These are phyloP conservation scores for Aspergillus aculeatus DNA, from an alignment of 2,329 filamentous ascomycete species.

Conservation along the genomic window DNA sequence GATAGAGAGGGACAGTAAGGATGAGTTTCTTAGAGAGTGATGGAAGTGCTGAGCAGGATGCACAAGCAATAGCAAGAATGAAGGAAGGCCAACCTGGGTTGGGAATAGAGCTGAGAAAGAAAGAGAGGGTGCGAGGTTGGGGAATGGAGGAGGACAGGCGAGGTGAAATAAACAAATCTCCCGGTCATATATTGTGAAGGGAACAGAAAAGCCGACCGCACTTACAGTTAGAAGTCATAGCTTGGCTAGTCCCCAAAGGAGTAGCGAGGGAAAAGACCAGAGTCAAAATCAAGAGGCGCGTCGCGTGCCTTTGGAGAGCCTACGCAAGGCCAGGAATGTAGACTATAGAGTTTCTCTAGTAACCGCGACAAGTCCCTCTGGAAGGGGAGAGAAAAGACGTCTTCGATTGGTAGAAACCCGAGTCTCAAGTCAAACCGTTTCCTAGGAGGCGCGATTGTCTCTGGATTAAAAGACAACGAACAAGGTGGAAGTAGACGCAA, in stretches of 20 bases:
- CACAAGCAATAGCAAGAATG: slow-evolving; percentile 20
- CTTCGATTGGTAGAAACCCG: slow-evolving; percentile 6
- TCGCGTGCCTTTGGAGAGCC: slow-evolving; percentile 36
- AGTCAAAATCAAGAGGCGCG: slow-evolving; percentile 29
- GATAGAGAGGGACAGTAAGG: slow-evolving; percentile 8
- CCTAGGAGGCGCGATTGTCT: slow-evolving; percentile 24
- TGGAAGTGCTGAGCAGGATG: slow-evolving; percentile 13
- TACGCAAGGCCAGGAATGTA: slow-evolving; percentile 45
- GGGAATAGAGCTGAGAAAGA: slow-evolving; percentile 15
- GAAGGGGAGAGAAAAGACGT: background rate
- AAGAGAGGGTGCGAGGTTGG: slow-evolving; percentile 27
- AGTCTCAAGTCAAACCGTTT: slow-evolving; percentile 10
- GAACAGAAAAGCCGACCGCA: slow-evolving; percentile 29
- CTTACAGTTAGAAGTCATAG: slow-evolving; percentile 42
- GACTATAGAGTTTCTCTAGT: slow-evolving; percentile 38
- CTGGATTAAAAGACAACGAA: slow-evolving; percentile 17
- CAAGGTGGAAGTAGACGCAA: slow-evolving; percentile 6
- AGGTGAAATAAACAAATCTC: slow-evolving; percentile 43
- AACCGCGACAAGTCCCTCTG: slow-evolving; percentile 26
- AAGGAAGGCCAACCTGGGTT: slow-evolving; percentile 19
- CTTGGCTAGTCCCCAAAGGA: slow-evolving; percentile 26
- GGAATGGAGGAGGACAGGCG: slow-evolving; percentile 35
- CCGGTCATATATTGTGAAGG: slow-evolving; percentile 29
- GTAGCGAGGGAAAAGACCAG: slow-evolving; percentile 15
- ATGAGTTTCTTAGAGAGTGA: slow-evolving; percentile 4